These are phyloP conservation scores for Nakaseomyces kungkrabaensis DNA, from an alignment of 1,139 yeast species.

Conservation along the genomic window DNA sequence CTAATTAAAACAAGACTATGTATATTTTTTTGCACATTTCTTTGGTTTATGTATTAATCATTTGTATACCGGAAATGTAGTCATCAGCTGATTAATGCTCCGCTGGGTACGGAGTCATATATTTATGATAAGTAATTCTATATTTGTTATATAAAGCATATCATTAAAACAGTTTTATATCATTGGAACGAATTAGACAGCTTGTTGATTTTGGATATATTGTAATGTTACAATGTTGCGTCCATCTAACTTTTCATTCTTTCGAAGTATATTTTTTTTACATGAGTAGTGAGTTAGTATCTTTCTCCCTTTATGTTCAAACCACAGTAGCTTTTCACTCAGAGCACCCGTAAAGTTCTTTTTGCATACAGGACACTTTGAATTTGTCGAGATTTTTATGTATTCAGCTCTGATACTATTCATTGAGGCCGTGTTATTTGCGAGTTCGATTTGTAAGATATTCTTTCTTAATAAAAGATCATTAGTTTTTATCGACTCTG, in stretches of 20 bases:
- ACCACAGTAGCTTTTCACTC: constrained; percentile 18
- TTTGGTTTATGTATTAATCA: background rate
- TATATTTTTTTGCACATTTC: background rate
- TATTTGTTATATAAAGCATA: too few species aligned
- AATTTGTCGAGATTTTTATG: constrained; percentile 15
- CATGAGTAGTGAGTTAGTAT: constrained; percentile 1
- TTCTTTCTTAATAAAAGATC: constrained; percentile 13
- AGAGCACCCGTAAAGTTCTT: constrained; percentile 13
- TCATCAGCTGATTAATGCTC: background rate
- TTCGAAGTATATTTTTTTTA: background rate
- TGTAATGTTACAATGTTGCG: background rate
- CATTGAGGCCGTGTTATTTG: constrained; percentile 13
- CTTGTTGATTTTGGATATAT: background rate
- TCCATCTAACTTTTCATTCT: background rate
- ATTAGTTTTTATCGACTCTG: constrained; percentile 11
- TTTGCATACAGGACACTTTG: constrained; percentile 22
- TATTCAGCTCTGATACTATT: constrained; percentile 14
- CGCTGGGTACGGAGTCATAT: background rate
- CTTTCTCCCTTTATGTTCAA: constrained; percentile 8
- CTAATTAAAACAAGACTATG: background rate
- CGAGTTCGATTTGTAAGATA: constrained; percentile 21
- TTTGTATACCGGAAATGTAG: background rate
- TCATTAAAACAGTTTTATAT: too few species aligned
- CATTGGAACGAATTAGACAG: too few species aligned
- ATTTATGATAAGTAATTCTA: too few species aligned